Conservation (phyloP, 2,329 filamentous ascomycete species). For the Penicillium sp. region DNA sequence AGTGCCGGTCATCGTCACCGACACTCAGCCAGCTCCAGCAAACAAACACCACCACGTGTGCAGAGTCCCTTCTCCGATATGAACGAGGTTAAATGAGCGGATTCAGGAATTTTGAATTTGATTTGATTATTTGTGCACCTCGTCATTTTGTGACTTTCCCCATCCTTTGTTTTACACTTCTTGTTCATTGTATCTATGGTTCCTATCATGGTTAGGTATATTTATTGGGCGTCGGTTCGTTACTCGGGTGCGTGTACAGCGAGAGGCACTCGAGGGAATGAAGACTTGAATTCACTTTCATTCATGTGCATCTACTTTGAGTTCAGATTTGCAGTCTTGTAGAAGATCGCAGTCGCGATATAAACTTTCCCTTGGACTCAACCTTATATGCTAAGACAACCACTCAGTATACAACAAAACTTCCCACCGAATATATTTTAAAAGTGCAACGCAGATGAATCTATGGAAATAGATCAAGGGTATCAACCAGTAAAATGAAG, state of each 20-base stretch:
- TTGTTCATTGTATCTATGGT: conserved; percentile 28
- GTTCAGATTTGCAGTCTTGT: no score
- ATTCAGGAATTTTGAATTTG: conserved; percentile 2
- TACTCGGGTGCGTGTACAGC: conserved; percentile 15
- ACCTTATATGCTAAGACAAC: no score
- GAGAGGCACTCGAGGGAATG: conserved; percentile 15
- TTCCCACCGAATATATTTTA: no score
- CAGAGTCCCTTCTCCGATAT: conserved; percentile 43
- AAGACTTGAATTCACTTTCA: conserved; percentile 10
- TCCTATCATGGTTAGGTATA: conserved; percentile 13
- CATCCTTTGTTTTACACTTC: conserved; percentile 10
- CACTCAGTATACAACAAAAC: no score
- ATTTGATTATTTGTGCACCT: no score
- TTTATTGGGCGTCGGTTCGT: conserved; percentile 14
- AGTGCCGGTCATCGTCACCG: background rate
- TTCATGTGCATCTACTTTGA: no score
- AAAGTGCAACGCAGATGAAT: no score
- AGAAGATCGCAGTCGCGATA: no score
- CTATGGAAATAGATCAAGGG: no score
- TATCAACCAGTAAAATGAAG: conserved; percentile 8
- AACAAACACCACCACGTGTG: conserved; percentile 28
- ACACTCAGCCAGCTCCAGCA: conserved; percentile 25
- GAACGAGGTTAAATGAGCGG: conserved; percentile 38
- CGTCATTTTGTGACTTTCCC: conserved; percentile 1
- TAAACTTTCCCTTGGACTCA: no score